Evolutionary conservation across 768 basidiomycete species (phyloP), one percentile per base, ranked within the genome.

Genomic region (Lentinula aciculospora): DNA sequence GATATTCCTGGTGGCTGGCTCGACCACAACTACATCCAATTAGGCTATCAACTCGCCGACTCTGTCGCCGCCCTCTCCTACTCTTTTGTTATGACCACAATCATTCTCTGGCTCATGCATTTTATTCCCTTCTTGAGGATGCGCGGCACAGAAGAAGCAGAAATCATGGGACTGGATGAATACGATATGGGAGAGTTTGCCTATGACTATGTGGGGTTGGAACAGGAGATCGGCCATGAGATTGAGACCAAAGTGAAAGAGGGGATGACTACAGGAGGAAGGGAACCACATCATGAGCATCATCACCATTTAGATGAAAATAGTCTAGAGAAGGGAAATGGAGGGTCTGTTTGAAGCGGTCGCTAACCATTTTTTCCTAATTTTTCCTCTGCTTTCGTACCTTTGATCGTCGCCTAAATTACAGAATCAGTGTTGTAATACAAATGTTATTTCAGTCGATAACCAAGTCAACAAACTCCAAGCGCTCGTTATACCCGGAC

Each of bases 91-190:
- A 73, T 92, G 74, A 27, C 8, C 23, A 23, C 88, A 6, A 75
- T 88, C 71, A 90, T 93, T 68, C 80, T 91, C 34, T 91, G 90
- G 89, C 72, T 84, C 62, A 92, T 96, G 89, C 91, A 95, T 73
- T 85, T 72, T 70, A 85, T 92, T 65, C 93, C 93, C 6, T 88
- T 86, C 54, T 77, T 92, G 55, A 77, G 85, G 39, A 79, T 98
- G 61, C 87, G 92, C 56, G 76, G 77, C 29, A 68, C 71, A 12
- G 83, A 86, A 61, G 76, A 77, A 7, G 58, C 74, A 12, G 89
- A 91, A 72, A 82, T 87, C 39, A 74, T 96, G 47, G 94, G 95
- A 58, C 85, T 96, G 63, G 95, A 98, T 71, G 89, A 93, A 65
- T 79, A 84, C 1, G 88, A 94, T 74, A 86, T 93, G 81, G 94